These are phyloP conservation scores for Eustoma russellianum DNA, from an alignment of 257 asterid genomes.

Conservation along the genomic window DNA sequence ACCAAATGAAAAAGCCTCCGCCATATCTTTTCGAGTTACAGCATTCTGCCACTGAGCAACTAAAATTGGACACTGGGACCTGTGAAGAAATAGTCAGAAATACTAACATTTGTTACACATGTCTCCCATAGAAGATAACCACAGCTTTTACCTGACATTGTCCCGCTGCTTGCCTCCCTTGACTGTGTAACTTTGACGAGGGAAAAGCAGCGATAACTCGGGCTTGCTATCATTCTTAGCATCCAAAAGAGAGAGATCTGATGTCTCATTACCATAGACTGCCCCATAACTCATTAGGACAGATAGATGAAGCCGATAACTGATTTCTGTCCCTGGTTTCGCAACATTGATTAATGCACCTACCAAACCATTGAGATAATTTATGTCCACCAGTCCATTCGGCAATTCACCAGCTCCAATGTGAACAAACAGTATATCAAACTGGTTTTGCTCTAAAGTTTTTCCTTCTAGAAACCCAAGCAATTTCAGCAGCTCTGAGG, in stretches of 20 bases:
- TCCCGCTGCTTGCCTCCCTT: constrained; percentile 58
- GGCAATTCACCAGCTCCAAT: constrained; percentile 41
- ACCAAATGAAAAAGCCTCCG: constrained; percentile 37
- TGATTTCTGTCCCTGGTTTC: constrained; percentile 33
- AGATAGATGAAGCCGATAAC: constrained; percentile 66
- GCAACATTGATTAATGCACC: constrained; percentile 36
- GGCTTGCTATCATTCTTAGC: constrained; percentile 17
- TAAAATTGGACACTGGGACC: constrained; percentile 64
- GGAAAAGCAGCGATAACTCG: constrained; percentile 39
- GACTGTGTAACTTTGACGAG: constrained; percentile 69
- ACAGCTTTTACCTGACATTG: constrained; percentile 46
- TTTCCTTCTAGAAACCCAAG: constrained; percentile 75
- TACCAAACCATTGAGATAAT: constrained; percentile 46
- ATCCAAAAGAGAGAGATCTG: constrained; percentile 22
- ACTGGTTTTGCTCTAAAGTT: constrained; percentile 29
- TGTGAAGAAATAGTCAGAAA: constrained; percentile 24
- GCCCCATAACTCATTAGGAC: constrained; percentile 76
- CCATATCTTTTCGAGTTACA: constrained; percentile 79
- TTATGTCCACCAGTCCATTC: constrained; percentile 26
- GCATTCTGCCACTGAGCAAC: constrained; percentile 86
- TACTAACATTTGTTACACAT: neutral
- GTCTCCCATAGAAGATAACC: neutral
- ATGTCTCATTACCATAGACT: constrained; percentile 25
- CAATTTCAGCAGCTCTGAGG: constrained; percentile 46
- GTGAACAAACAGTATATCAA: constrained; percentile 60